Base-by-base conservation (phyloP, 257 asterid genomes). In the Marsdenia floribunda region DNA sequence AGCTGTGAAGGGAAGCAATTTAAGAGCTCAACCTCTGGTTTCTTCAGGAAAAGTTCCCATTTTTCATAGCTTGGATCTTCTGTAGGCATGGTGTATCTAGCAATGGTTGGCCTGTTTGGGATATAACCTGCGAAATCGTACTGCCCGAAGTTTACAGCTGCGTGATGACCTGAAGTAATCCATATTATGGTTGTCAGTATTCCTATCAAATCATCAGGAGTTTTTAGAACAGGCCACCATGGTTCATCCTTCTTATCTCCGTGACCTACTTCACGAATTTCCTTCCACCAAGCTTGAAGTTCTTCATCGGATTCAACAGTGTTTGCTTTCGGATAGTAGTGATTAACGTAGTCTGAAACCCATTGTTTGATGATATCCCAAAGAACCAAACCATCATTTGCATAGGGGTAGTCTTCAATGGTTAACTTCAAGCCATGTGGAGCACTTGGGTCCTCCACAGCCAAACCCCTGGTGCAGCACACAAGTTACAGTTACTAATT, bases 71-170 rank as follows among this genome's bases (percentile, higher is more conserved):
- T 83, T 40, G 91, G 89, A 7, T 93, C 87, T 73, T 93, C 98
- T 0, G 79, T 75, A 0, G 96, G 97, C 92, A 93, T 84, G 12
- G 64, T 79, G 2, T 72, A 58, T 26, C 97, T 84, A 2, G 94
- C 96, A 47, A 79, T 77, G 35, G 94, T 74, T 0, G 97, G 96
- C 79, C 97, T 71, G 60, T 91, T 93, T 0, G 98, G 98, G 7
- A 91, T 84, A 64, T 88, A 91, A 6, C 84, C 97, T 0, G 73
- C 96, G 14, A 63, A 91, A 64, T 84, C 84, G 12, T 80, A 93
- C 50, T 93, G 97, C 0, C 98, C 96, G 11, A 93, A 91, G 81
- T 91, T 91, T 0, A 91, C 97, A 0, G 96, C 96, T 9, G 98
- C 92, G 70, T 90, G 98, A 78, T 90, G 97, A 0, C 89, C 96